Evolutionary conservation across 768 basidiomycete genomes (phyloP).

Genomic region (Boletus speciosus): DNA sequence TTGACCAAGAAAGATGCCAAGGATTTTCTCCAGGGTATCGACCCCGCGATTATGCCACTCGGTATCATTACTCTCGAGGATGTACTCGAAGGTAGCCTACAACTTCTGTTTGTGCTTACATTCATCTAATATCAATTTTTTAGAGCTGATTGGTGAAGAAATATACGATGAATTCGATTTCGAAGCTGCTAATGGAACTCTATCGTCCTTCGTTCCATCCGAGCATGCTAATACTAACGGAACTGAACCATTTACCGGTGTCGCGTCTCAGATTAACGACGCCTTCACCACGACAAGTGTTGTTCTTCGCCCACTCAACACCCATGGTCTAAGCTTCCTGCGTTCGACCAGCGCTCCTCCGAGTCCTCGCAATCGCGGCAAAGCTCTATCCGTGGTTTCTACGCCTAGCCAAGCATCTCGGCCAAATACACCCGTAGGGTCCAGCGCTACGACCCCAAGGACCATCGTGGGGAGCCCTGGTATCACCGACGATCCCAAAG

Average conservation of each 20-base stretch:
- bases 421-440: background rate
- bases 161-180: constrained; percentile 90
- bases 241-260: constrained; percentile 13
- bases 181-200: constrained; percentile 63
- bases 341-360: constrained; percentile 59
- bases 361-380: constrained; percentile 37
- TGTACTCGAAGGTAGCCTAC: constrained; percentile 71
- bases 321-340: constrained; percentile 50
- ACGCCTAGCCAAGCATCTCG: constrained; percentile 3
- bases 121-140: background rate
- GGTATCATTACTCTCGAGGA: constrained; percentile 94
- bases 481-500: constrained; percentile 1
- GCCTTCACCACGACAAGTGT: constrained; percentile 21
- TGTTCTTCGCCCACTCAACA: constrained; percentile 38
- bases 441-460: background rate
- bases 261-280: constrained; percentile 4
- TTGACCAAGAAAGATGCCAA: constrained; percentile 70
- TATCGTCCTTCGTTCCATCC: constrained; percentile 40
- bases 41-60: constrained; percentile 78
- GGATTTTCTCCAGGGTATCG: constrained; percentile 82
- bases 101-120: background rate
- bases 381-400: constrained; percentile 2
- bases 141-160: constrained; percentile 89
- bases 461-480: background rate
- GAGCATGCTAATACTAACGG: constrained; percentile 29